These are phyloP conservation scores for Zanthoxylum bungeanum DNA, from an alignment of 345 rosid species.

Conservation along the genomic window DNA sequence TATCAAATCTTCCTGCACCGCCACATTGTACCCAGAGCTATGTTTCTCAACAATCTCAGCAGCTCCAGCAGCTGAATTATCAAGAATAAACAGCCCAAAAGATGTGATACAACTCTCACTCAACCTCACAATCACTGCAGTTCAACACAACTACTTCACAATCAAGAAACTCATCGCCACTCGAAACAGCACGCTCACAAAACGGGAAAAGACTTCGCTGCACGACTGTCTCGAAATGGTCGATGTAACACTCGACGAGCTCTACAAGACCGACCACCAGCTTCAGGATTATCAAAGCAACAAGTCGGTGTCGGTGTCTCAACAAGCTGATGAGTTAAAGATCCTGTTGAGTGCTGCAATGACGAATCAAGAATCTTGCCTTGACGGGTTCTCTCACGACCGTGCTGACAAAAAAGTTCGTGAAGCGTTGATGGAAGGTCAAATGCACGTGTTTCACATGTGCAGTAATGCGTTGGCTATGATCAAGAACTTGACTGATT, in stretches of 20 bases:
- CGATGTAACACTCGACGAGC: constrained; percentile 57
- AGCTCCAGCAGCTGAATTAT: constrained; percentile 13
- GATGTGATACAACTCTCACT: constrained; percentile 55
- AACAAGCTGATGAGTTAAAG: constrained; percentile 40
- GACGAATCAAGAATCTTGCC: constrained; percentile 62
- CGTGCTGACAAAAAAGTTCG: constrained; percentile 30
- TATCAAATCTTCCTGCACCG: constrained; percentile 49
- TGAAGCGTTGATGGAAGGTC: constrained; percentile 27
- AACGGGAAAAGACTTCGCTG: constrained; percentile 49
- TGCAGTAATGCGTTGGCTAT: constrained; percentile 47
- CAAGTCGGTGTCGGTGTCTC: constrained; percentile 22
- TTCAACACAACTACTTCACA: constrained; percentile 42
- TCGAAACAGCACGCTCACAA: constrained; percentile 23
- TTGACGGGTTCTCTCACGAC: constrained; percentile 61
- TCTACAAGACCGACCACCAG: constrained; percentile 27
- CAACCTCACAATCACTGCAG: constrained; percentile 47
- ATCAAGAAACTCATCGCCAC: constrained; percentile 37
- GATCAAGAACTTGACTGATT: constrained; percentile 46
- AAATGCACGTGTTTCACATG: constrained; percentile 27
- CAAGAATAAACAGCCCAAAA: constrained; percentile 36
- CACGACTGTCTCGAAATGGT: constrained; percentile 53
- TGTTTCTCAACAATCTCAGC: constrained; percentile 53
- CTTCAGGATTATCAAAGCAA: constrained; percentile 25
- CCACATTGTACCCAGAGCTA: constrained; percentile 49
- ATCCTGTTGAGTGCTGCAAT: constrained; percentile 56